Percentiles rank a stretch among this genome's conserved stretches.
These are phyloP conservation scores for Yamadazyma akitaensis DNA, from an alignment of 805 yeast genomes.

Conservation along the genomic window DNA sequence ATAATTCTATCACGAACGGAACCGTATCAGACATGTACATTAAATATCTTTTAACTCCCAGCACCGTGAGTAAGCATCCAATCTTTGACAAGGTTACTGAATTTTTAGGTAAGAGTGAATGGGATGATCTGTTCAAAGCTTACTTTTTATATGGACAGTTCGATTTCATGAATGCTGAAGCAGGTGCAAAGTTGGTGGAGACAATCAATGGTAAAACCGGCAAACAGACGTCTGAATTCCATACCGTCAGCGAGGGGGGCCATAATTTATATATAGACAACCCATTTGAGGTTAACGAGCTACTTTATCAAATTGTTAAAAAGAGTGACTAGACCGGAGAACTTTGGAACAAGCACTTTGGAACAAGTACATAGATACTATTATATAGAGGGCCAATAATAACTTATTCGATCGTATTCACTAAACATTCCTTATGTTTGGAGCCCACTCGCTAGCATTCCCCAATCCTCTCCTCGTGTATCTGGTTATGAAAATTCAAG, in stretches of 20 bases:
- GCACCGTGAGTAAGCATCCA: slow-evolving; percentile 65
- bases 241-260: slow-evolving; percentile 35
- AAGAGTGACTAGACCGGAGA: slow-evolving; percentile 1
- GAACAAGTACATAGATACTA: not conserved
- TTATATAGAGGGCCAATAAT: not conserved
- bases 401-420: not conserved
- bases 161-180: slow-evolving; percentile 69
- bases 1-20: slow-evolving; percentile 38
- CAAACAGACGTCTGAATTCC: slow-evolving; percentile 19
- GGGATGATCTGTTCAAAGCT: slow-evolving; percentile 25
- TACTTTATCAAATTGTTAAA: slow-evolving; percentile 18
- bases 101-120: slow-evolving; percentile 20
- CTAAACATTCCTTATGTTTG: too few species aligned
- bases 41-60: slow-evolving; percentile 50
- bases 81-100: slow-evolving; percentile 52
- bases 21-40: slow-evolving; percentile 40
- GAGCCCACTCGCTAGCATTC: too few species aligned
- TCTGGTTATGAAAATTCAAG: too few species aligned
- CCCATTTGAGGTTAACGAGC: slow-evolving; percentile 39
- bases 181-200: slow-evolving; percentile 41
- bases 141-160: slow-evolving; percentile 62
- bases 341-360: too few species aligned
- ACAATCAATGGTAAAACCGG: slow-evolving; percentile 14
- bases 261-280: slow-evolving; percentile 45
- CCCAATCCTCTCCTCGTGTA: too few species aligned